These are phyloP conservation scores for Aphanomyces stellatus DNA, from an alignment of 352 stramenopile genomes.

Conservation along the genomic window DNA sequence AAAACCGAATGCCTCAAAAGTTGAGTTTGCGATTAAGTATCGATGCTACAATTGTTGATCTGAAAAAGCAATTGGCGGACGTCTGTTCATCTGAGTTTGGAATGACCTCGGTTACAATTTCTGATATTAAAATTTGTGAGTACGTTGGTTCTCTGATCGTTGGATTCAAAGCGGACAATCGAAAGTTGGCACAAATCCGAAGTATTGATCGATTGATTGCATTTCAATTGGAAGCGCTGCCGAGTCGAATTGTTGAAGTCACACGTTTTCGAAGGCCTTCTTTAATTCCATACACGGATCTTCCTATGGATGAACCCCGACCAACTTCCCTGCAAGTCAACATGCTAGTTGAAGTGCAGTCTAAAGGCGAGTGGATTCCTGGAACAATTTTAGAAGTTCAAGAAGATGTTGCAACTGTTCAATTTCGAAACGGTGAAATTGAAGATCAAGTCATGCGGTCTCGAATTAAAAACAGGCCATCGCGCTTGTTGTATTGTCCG, in stretches of 20 bases:
- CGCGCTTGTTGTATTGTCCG: slow-evolving; percentile 67
- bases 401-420: slow-evolving; percentile 39
- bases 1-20: slow-evolving; percentile 63
- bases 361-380: slow-evolving; percentile 9
- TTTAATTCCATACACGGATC: slow-evolving; percentile 38
- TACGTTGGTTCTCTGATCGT: slow-evolving; percentile 81
- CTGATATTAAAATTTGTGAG: slow-evolving; percentile 81
- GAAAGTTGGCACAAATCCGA: slow-evolving; percentile 73
- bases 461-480: slow-evolving; percentile 55
- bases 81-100: slow-evolving; percentile 69
- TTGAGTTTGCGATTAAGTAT: slow-evolving; percentile 74
- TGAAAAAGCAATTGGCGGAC: slow-evolving; percentile 79
- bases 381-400: slow-evolving; percentile 2
- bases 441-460: slow-evolving; percentile 62
- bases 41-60: slow-evolving; percentile 74
- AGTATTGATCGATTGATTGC: slow-evolving; percentile 81
- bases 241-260: slow-evolving; percentile 53
- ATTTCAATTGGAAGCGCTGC: slow-evolving; percentile 72
- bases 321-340: neutral
- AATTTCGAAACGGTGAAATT: slow-evolving; percentile 55
- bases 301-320: slow-evolving; percentile 41
- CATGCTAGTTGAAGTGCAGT: slow-evolving; percentile 57
- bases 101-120: slow-evolving; percentile 46
- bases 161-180: slow-evolving; percentile 81
- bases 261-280: slow-evolving; percentile 70